Base-by-base conservation (phyloP, 805 yeast genomes). In the Candida alai region DNA sequence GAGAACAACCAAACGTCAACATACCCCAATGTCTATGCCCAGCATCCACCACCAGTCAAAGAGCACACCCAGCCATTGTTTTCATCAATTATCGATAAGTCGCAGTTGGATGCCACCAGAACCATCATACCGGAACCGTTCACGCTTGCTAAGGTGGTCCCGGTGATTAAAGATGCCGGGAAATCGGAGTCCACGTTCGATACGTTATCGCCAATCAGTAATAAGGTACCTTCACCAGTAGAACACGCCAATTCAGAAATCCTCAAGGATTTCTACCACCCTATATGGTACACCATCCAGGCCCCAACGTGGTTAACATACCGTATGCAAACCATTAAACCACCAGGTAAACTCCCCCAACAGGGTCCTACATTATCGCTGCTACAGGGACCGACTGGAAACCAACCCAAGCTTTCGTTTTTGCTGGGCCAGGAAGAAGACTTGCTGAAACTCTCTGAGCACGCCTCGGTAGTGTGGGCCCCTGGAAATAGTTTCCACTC, bases 1-100 rank as follows among this genome's bases (percentile, higher is more conserved):
- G 67, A 62, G 30, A 56, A 58, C 3, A 44, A 42, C 27, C 41
- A 42, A 18, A 25, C 48, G 18, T 34, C 40, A 17, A 43, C 49
- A 17, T 35, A 47, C 43, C 43, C 45, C 22, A 74, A 41, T 74
- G 70, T 39, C 3, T 34, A 40, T 56, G 80, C 21, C 19, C 52
- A 42, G 29, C 30, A 36, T 16, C 51, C 48, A 5, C 45, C 44
- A 31, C 31, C 34, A 12, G 22, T 36, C 3, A 77, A 83, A 3
- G 73, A 74, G 13, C 73, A 74, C 26, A 87, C 80, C 25, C 69
- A 76, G 19, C 95, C 96, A 10, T 65, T 93, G 32, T 90, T 93
- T 52, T 73, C 95, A 5, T 81, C 95, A 0, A 59, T 81, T 23
- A 70, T 75, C 21, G 70, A 74, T 19, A 82, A 77, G 48, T 85